Conservation (phyloP, 179 eudicot species). For the Heliamphora pulchella region DNA sequence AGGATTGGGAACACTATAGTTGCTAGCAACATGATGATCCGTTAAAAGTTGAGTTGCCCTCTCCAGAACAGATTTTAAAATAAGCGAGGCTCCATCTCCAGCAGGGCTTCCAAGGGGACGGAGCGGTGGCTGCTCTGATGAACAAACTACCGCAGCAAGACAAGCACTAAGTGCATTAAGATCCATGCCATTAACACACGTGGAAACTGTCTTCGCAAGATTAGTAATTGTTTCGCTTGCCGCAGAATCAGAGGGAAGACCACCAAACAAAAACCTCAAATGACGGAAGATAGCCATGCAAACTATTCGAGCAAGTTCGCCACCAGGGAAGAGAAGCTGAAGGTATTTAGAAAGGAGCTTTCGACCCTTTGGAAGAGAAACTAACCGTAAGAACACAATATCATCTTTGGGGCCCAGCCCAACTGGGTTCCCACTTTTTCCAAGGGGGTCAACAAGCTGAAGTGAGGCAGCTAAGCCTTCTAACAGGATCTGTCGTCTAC, state of each 20-base stretch:
- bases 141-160: slow-evolving; percentile 94
- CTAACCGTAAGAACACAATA: slow-evolving; percentile 61
- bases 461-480: slow-evolving; percentile 85
- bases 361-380: slow-evolving; percentile 81
- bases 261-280: slow-evolving; percentile 83
- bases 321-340: slow-evolving; percentile 54
- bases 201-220: slow-evolving; percentile 54
- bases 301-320: slow-evolving; percentile 66
- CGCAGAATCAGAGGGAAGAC: slow-evolving; percentile 45
- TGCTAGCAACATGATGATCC: slow-evolving; percentile 37
- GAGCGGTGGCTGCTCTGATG: slow-evolving; percentile 81
- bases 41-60: slow-evolving; percentile 69
- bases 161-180: slow-evolving; percentile 83
- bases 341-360: slow-evolving; percentile 71
- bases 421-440: slow-evolving; percentile 43
- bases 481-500: slow-evolving; percentile 60
- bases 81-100: slow-evolving; percentile 83
- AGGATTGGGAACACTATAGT: slow-evolving; percentile 38
- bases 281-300: slow-evolving; percentile 95
- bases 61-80: slow-evolving; percentile 69
- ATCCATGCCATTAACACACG: slow-evolving; percentile 61
- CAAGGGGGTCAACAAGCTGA: slow-evolving; percentile 87
- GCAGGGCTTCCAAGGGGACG: slow-evolving; percentile 79
- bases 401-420: slow-evolving; percentile 57
- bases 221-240: slow-evolving; percentile 40